These are phyloP conservation scores for Macrocystidia cucumis DNA, from an alignment of 1,284 basidiomycete species.

Conservation along the genomic window DNA sequence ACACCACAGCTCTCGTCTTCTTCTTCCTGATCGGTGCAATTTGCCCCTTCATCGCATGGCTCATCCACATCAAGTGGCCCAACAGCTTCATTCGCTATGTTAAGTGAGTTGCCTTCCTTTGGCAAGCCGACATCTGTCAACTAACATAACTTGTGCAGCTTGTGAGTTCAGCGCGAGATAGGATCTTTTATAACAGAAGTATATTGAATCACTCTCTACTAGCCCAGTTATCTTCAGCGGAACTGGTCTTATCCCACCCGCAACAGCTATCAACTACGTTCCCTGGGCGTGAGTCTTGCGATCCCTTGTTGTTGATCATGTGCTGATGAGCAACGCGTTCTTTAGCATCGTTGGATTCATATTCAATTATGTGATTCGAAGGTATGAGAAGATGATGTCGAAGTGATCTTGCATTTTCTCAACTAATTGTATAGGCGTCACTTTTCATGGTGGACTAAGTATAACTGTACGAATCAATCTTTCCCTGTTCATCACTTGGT, in stretches of 20 bases:
- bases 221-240: conserved; percentile 38
- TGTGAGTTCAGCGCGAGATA: conserved; percentile 16
- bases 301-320: neutral
- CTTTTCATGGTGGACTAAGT: conserved; percentile 70
- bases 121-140: too few relatives aligned
- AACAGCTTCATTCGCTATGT: conserved; percentile 34
- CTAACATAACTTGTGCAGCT: conserved; percentile 12
- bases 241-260: conserved; percentile 40
- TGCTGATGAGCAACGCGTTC: conserved; percentile 9
- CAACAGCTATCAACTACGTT: conserved; percentile 35
- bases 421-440: conserved; percentile 32
- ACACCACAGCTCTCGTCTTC: conserved; percentile 26
- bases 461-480: conserved; percentile 37
- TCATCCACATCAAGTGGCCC: conserved; percentile 28
- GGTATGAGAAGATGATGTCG: conserved; percentile 13
- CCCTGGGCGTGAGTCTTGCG: conserved; percentile 33
- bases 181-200: too few relatives aligned
- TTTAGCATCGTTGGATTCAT: conserved; percentile 41
- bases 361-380: conserved; percentile 55
- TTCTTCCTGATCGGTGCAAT: conserved; percentile 50
- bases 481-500: neutral
- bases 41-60: conserved; percentile 30
- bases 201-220: conserved; percentile 4
- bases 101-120: conserved; percentile 24
- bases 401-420: conserved; percentile 28